Evolutionary conservation across 2,329 filamentous ascomycete species (phyloP).

Genomic region (Apiospora pterosperma): DNA sequence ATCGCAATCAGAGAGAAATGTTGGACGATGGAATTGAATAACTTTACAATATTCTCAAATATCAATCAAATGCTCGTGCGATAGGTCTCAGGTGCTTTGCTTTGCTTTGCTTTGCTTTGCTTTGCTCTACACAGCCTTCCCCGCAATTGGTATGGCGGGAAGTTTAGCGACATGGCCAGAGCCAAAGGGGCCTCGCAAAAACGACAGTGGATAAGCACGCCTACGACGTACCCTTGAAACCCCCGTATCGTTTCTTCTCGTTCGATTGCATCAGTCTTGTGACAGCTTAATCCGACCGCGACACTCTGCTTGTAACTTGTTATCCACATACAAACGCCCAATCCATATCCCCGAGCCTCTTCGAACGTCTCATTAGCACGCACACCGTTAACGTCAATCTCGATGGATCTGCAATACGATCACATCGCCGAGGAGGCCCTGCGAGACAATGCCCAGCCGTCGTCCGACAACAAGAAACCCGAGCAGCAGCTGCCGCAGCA

Average conservation of each 20-base stretch:
- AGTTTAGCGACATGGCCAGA: neutral
- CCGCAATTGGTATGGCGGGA: constrained; percentile 1
- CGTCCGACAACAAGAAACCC: constrained; percentile 36
- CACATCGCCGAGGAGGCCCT: constrained; percentile 86
- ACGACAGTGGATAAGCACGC: neutral
- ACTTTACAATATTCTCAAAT: too few species aligned
- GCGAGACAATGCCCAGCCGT: constrained; percentile 53
- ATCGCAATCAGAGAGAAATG: too few species aligned
- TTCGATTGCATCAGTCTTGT: neutral
- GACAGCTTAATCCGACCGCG: neutral
- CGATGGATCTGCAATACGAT: constrained; percentile 96
- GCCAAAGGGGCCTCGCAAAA: neutral
- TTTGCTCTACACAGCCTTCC: neutral
- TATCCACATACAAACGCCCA: neutral
- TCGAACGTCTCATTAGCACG: neutral
- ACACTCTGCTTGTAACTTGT: neutral
- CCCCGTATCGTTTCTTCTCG: neutral
- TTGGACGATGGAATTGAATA: too few species aligned
- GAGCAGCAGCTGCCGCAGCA: constrained; percentile 32
- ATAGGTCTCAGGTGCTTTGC: neutral
- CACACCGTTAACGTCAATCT: constrained; percentile 11
- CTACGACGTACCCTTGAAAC: neutral
- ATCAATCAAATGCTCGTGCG: neutral
- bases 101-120: too few species aligned
- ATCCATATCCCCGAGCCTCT: neutral